phyloP scores from a whole-genome alignment of 1,284 basidiomycete genomes.

The Anthracocystis panici-leucophaei region DNA sequence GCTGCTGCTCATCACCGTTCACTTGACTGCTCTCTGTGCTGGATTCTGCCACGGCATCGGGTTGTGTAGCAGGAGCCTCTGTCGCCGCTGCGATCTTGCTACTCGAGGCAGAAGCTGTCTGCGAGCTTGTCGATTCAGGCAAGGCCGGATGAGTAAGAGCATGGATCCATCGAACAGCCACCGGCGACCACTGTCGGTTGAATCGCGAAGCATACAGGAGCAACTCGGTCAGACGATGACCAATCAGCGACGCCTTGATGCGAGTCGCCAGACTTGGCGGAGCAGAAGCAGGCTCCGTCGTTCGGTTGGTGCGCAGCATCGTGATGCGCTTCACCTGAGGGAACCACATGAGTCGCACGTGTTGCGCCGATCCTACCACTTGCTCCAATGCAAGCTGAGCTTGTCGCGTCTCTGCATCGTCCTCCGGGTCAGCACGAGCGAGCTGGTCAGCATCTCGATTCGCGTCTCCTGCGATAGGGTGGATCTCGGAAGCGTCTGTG shows the following conservation, averaged over 20 bases:
- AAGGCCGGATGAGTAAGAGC: conserved; percentile 46
- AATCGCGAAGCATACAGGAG: conserved; percentile 52
- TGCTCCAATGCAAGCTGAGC: conserved; percentile 73
- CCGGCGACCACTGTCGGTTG: conserved; percentile 30
- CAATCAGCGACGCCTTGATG: conserved; percentile 40
- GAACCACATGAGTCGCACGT: conserved; percentile 96
- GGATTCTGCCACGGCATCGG: conserved; percentile 51
- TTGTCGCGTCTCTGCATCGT: conserved; percentile 66
- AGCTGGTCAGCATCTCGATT: conserved; percentile 31
- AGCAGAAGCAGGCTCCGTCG: conserved; percentile 72
- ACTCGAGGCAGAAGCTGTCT: background rate
- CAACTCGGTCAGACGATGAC: conserved; percentile 47
- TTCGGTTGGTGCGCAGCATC: conserved; percentile 81
- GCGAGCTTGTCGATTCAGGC: conserved; percentile 13
- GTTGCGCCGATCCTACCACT: conserved; percentile 75
- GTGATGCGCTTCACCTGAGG: conserved; percentile 82
- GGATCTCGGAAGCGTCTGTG: conserved; percentile 29
- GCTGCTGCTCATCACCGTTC: conserved; percentile 23
- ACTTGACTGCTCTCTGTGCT: conserved; percentile 46
- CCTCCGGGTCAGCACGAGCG: conserved; percentile 35
- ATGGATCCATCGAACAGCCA: conserved; percentile 48
- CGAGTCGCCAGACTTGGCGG: conserved; percentile 22
- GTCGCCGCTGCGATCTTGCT: conserved; percentile 29
- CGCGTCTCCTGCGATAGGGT: conserved; percentile 33
- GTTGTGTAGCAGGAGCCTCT: conserved; percentile 64